Conservation (phyloP, 306 rosid genomes). For the Hippophae gyantsensis region DNA sequence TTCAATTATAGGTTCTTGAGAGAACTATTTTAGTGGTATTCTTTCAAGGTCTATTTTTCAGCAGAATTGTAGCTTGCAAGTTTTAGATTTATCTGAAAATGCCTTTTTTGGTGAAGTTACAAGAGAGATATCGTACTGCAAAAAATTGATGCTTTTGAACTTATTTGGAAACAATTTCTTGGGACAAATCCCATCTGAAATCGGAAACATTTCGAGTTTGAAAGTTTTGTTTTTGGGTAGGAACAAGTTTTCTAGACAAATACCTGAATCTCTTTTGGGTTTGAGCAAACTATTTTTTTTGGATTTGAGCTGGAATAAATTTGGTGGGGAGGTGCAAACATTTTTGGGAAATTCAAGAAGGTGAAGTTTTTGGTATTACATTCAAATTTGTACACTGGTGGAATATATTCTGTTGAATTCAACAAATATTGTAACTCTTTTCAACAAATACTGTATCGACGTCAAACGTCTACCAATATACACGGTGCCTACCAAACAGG, state of each 20-base stretch:
- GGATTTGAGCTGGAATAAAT: conserved; percentile 74
- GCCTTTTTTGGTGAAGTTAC: conserved; percentile 46
- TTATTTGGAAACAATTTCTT: conserved; percentile 47
- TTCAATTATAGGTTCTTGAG: conserved; percentile 45
- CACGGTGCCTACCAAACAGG: no score
- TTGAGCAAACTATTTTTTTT: conserved; percentile 52
- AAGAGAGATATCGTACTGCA: conserved; percentile 46
- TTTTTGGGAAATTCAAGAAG: conserved; percentile 59
- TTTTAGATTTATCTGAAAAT: conserved; percentile 64
- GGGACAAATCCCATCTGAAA: conserved; percentile 56
- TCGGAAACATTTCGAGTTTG: conserved; percentile 49
- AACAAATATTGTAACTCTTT: no score
- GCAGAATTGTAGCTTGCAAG: conserved; percentile 37
- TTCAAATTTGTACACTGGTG: conserved; percentile 56
- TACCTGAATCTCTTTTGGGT: conserved; percentile 53
- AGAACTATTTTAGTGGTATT: conserved; percentile 42
- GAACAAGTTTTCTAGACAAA: conserved; percentile 56
- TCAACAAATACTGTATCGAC: no score
- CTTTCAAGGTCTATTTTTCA: conserved; percentile 36
- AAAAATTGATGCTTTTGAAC: conserved; percentile 35
- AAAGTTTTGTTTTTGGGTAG: conserved; percentile 52
- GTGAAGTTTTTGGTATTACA: conserved; percentile 60
- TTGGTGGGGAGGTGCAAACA: conserved; percentile 56
- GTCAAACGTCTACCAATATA: no score
- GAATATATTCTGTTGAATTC: no score